Evolutionary conservation across 2,329 filamentous ascomycete species (phyloP).

Genomic region (Apiospora arundinis): DNA sequence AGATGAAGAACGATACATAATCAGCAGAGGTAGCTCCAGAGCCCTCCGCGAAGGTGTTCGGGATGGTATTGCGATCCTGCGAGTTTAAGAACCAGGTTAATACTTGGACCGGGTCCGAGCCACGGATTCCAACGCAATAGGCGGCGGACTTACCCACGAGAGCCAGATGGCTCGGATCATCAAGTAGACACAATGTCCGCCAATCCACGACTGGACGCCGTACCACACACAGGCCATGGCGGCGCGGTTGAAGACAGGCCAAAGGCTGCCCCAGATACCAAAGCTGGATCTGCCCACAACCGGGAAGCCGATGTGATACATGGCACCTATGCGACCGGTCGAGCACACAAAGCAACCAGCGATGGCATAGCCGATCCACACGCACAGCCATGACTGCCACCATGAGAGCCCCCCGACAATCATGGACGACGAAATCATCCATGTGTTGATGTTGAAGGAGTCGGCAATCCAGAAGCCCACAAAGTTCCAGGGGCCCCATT

Average conservation of each 20-base stretch:
- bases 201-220: constrained; percentile 85
- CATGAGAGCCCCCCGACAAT: constrained; percentile 80
- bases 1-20: constrained; percentile 85
- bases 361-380: constrained; percentile 85
- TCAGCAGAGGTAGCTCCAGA: constrained; percentile 77
- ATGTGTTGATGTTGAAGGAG: constrained; percentile 88
- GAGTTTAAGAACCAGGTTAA: not conserved
- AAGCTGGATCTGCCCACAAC: constrained; percentile 80
- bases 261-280: constrained; percentile 86
- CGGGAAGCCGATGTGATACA: constrained; percentile 89
- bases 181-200: constrained; percentile 81
- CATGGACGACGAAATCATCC: constrained; percentile 91
- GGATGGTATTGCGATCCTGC: constrained; percentile 60
- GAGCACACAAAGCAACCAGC: constrained; percentile 76
- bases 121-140: too few relatives aligned
- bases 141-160: constrained; percentile 58
- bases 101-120: not conserved
- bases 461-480: constrained; percentile 88
- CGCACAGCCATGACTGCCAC: constrained; percentile 92
- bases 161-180: constrained; percentile 90
- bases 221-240: constrained; percentile 90
- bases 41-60: constrained; percentile 67
- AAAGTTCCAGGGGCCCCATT: constrained; percentile 90
- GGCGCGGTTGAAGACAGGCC: constrained; percentile 90
- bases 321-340: constrained; percentile 83